Evolutionary conservation across 176 grass and related monocot species (phyloP).

Genomic region (Dactylis glomerata): DNA sequence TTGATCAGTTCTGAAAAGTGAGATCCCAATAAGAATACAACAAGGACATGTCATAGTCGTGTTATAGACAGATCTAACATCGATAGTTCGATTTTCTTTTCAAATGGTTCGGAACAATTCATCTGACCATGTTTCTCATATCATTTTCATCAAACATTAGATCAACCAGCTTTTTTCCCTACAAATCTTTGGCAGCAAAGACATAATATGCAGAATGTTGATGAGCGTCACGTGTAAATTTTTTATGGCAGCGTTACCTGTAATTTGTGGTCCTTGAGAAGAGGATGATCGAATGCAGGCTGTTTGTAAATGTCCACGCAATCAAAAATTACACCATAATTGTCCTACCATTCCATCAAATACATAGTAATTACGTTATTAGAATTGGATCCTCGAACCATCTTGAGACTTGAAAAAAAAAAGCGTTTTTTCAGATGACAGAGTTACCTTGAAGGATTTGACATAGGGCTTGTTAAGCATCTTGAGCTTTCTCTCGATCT

Average conservation of each 20-base stretch:
- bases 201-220: too few relatives aligned
- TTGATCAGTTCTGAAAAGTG: neutral
- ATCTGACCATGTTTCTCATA: neutral
- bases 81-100: neutral
- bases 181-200: too few relatives aligned
- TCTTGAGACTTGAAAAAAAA: neutral
- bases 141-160: neutral
- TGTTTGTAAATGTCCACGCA: neutral
- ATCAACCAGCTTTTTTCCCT: neutral
- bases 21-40: neutral
- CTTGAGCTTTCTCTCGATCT: constrained; percentile 7
- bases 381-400: neutral
- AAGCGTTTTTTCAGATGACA: neutral
- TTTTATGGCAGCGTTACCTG: neutral
- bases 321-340: neutral
- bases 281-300: neutral
- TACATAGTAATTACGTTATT: too few relatives aligned
- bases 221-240: too few relatives aligned
- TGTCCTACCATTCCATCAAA: constrained; percentile 4
- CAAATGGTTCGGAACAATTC: too few relatives aligned
- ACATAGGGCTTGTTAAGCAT: constrained; percentile 20
- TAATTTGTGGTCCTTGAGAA: neutral
- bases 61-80: neutral
- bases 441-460: constrained; percentile 6
- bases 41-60: neutral